phyloP scores from a whole-genome alignment of 495 filamentous ascomycete genomes.

The Xylaria sp. region DNA sequence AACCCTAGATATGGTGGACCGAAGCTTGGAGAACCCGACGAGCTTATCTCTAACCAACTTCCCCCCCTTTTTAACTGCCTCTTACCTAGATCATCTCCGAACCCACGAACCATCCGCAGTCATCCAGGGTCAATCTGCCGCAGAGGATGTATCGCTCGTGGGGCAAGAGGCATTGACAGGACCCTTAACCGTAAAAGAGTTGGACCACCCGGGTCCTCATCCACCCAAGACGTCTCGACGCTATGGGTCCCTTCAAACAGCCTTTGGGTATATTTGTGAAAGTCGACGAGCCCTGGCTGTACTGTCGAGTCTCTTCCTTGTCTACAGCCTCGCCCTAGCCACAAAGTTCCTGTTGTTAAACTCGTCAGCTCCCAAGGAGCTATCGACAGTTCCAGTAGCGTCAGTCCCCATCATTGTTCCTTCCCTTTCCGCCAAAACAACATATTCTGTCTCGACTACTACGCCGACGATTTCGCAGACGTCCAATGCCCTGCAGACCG shows the following conservation, averaged over 20 bases:
- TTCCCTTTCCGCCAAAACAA: constrained; percentile 24
- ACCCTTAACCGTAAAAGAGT: neutral
- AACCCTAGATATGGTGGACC: constrained; percentile 31
- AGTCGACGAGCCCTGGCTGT: constrained; percentile 25
- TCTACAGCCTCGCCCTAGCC: constrained; percentile 32
- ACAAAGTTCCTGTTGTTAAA: constrained; percentile 32
- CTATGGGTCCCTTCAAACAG: neutral
- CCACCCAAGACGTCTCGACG: neutral
- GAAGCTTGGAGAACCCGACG: constrained; percentile 41
- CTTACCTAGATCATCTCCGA: constrained; percentile 26
- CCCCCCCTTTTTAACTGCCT: constrained; percentile 23
- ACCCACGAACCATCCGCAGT: constrained; percentile 19
- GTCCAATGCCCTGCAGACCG: constrained; percentile 35
- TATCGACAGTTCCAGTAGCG: constrained; percentile 43
- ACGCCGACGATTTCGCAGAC: constrained; percentile 27
- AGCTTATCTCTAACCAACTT: constrained; percentile 38
- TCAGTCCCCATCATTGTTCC: constrained; percentile 34
- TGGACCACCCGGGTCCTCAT: neutral
- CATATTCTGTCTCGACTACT: constrained; percentile 23
- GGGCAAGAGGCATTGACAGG: neutral
- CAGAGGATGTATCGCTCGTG: neutral
- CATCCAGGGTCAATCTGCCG: constrained; percentile 9
- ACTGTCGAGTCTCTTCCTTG: constrained; percentile 32
- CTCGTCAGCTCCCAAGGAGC: constrained; percentile 30
- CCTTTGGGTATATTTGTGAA: constrained; percentile 24